Base-by-base conservation (phyloP, 495 filamentous ascomycete genomes). In the Penicillium turbatum region DNA sequence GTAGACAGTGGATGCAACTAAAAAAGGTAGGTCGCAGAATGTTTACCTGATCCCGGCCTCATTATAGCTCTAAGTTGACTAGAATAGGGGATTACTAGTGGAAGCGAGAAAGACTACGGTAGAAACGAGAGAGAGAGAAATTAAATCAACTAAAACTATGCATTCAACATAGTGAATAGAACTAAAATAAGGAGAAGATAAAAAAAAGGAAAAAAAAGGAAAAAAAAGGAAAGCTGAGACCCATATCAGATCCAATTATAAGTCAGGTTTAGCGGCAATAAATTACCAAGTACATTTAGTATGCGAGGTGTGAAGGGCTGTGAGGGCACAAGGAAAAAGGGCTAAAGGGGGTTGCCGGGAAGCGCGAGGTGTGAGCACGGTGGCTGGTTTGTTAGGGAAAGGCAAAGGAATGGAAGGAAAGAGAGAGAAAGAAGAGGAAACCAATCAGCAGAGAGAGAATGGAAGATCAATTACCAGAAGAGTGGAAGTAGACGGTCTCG, bases 171-270 rank as follows among this genome's bases (percentile, higher is more conserved):
- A 24, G 2, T 24, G 21, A 24, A n/a, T 38, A 47, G 29, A 38
- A 51, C 36, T 40, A 36, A 30, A 31, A 31, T 36, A 35, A 37
- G 44, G 15, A 17, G 9, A 29, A 30, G 3, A 17, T 26, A 27
- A 40, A 46, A 51, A 51, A 39, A 17, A 34, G 26, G 26, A 39
- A 54, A 48, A 51, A 48, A 57, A 38, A 60, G 48, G 31, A 46
- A 54, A 51, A 54, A 51, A 38, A 48, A 50, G 27, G 48, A 57
- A 57, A 60, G 51, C 50, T 55, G 62, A 62, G 67, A 63, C 65
- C 67, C 67, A 68, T 69, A 64, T 66, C 63, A 69, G 64, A 68
- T 72, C 69, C 69, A 72, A 72, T 70, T 65, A 67, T 65, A 64
- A 65, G 65, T 53, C 49, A 38, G 59, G 59, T 59, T 70, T 65